phyloP scores from a whole-genome alignment of 108 stramenopile species.

The Discostella pseudostelligera region DNA sequence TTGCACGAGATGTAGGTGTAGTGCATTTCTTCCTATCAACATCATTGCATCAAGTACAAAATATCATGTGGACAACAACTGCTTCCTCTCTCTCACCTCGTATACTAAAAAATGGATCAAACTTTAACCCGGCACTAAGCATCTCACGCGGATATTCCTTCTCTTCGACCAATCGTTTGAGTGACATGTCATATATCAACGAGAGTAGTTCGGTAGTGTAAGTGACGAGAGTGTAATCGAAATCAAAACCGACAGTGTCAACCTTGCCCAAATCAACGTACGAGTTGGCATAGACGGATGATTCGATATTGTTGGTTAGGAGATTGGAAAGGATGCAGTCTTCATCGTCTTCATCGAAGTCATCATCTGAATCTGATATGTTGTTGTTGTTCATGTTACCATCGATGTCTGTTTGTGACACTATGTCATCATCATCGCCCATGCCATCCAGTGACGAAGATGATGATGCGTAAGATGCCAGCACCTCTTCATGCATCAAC shows the following conservation, averaged over 20 bases:
- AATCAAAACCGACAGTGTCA: constrained; percentile 93
- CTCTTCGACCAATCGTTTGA: constrained; percentile 81
- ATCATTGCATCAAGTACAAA: no score
- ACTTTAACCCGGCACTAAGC: constrained; percentile 57
- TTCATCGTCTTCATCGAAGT: neutral
- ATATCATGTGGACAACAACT: neutral
- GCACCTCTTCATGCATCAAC: constrained; percentile 50
- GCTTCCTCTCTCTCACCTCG: constrained; percentile 54
- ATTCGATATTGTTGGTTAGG: no score
- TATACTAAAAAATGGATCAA: constrained; percentile 85
- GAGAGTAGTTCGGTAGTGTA: constrained; percentile 82
- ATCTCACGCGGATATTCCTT: constrained; percentile 88
- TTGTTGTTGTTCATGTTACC: constrained; percentile 7
- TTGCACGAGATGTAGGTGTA: no score
- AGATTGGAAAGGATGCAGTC: no score
- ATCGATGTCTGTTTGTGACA: neutral
- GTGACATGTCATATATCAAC: constrained; percentile 92
- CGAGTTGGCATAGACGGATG: constrained; percentile 80
- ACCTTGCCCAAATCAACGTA: constrained; percentile 92
- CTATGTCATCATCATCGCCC: neutral
- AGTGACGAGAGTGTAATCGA: constrained; percentile 94
- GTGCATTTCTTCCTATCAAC: no score
- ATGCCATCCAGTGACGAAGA: neutral
- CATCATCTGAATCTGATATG: neutral
- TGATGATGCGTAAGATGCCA: constrained; percentile 24